Base-by-base conservation (phyloP, 441 rosid genomes). In the Arabidopsis lyrata region DNA sequence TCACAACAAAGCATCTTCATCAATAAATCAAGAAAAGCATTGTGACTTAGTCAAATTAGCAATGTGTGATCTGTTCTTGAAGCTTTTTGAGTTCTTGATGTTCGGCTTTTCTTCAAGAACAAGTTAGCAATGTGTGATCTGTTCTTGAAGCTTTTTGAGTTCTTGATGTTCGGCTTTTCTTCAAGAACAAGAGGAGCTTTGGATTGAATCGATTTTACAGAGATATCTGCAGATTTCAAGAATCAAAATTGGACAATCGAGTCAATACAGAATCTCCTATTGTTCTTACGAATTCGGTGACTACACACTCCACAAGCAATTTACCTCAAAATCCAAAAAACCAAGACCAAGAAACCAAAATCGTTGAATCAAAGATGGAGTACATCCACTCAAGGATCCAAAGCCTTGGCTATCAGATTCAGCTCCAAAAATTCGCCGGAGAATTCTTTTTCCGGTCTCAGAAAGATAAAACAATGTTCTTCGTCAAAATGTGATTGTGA, bases 41-140 rank as follows among this genome's bases (percentile, higher is more conserved):
- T 24, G 4, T 22, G 27, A 22, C 27, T 47, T n/a, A n/a, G 38
- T 27, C 9, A 27, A 10, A 53, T 53, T 14, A 29, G 32, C 1
- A 56, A 57, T 35, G 41, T 39, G 49, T 39, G 32, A 60, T 59
- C 18, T 27, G 45, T 16, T 58, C 5, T 20, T 59, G 50, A 61
- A 41, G 34, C 1, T 45, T 22, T 22, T 22, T 2, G 24, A 22
- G 22, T 22, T 22, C 22, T 22, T 22, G 22, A 1, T 22, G 1
- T 22, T 1, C 1, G 24, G 24, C 24, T 22, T 44, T 42, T 48
- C 39, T 48, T 31, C 42, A 47, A 32, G 12, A 47, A 47, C 53
- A 47, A 63, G 10, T 53, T 14, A 29, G 32, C 1, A 56, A 57
- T 35, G 41, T 39, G 49, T 39, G 32, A 60, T 59, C 18, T 27